These are phyloP conservation scores for Metschnikowia similis DNA, from an alignment of 805 yeast genomes.

Conservation along the genomic window DNA sequence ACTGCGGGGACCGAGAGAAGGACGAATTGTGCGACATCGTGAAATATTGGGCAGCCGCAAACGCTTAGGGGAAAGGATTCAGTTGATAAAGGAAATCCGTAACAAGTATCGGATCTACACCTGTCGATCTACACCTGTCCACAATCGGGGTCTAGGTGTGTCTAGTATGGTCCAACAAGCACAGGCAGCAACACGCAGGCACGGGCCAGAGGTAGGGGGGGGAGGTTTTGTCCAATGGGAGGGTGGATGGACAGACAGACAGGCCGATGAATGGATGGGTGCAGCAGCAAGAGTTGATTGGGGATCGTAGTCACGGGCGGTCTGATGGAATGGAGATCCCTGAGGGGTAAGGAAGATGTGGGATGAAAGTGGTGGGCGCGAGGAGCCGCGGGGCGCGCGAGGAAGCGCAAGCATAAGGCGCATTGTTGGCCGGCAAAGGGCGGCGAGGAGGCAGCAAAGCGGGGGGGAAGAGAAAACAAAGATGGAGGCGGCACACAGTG, in stretches of 20 bases:
- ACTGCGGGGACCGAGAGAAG: conserved; percentile 18
- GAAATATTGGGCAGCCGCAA: background rate
- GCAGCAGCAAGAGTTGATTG: background rate
- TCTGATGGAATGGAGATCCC: background rate
- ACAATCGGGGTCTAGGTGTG: background rate
- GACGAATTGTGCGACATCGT: conserved; percentile 19
- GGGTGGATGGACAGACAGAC: too few species aligned
- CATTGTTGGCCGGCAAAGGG: background rate
- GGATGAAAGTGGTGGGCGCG: conserved; percentile 1
- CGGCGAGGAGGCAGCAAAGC: too few species aligned
- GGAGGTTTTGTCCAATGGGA: too few species aligned
- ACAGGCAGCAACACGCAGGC: too few species aligned
- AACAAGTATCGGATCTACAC: background rate
- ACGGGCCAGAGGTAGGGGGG: too few species aligned
- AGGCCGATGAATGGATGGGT: too few species aligned
- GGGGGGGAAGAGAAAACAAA: background rate
- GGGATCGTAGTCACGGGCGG: background rate
- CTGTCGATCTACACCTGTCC: too few species aligned
- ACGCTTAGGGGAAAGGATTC: background rate
- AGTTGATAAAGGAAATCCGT: background rate
- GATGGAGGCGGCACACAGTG: background rate
- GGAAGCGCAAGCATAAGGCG: background rate
- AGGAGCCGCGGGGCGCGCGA: background rate
- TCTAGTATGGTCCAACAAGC: too few species aligned
- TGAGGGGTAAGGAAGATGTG: background rate